These are phyloP conservation scores for Serendipita vermifera DNA, from an alignment of 768 basidiomycete species.

Conservation along the genomic window DNA sequence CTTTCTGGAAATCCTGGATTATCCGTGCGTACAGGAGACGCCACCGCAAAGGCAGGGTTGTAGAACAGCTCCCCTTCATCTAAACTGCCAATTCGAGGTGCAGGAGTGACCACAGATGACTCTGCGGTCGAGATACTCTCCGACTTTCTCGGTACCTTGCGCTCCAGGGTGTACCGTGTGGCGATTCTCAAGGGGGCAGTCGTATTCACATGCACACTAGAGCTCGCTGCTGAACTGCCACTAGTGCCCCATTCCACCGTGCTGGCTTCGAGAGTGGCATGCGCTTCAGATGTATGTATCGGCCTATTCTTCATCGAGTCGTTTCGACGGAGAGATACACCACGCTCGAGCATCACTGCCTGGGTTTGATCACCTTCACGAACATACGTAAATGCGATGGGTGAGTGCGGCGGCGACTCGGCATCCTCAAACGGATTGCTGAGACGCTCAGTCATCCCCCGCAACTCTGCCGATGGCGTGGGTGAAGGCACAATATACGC, in stretches of 20 bases:
- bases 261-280: background rate
- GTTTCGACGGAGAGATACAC: constrained; percentile 1
- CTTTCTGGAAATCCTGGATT: background rate
- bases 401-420: background rate
- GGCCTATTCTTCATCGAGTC: background rate
- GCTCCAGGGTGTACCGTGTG: too few species aligned
- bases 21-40: background rate
- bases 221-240: background rate
- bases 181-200: too few species aligned
- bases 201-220: too few species aligned
- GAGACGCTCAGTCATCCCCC: background rate
- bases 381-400: background rate
- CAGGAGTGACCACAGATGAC: background rate
- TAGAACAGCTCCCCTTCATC: constrained; percentile 3
- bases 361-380: background rate
- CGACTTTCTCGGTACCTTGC: background rate
- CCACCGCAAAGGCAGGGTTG: background rate
- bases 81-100: background rate
- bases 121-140: constrained; percentile 5
- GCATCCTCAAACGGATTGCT: constrained; percentile 2
- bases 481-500: background rate
- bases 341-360: background rate
- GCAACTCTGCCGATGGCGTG: background rate
- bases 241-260: background rate
- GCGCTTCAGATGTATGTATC: background rate